Base-by-base conservation (phyloP, 2,329 filamentous ascomycete genomes). In the Tympanopsis confertula region DNA sequence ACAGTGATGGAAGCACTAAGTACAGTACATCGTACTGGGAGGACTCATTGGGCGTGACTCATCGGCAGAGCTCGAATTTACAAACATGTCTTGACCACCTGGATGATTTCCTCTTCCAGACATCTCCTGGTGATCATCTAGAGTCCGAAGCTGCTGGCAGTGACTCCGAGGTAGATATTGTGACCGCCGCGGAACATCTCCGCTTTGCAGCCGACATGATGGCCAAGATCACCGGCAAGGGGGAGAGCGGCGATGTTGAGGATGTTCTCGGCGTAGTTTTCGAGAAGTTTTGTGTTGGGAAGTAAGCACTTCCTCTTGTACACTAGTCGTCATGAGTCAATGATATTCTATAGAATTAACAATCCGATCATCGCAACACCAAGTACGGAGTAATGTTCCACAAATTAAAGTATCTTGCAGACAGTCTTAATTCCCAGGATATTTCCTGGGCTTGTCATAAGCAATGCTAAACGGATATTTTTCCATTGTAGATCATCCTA, bases 201-300 rank as follows among this genome's bases (percentile, higher is more conserved):
- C 79, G 91, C 32, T 77, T 75, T 46, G 88, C 87, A 12, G 87
- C 86, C 1, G 74, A 80, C 38, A 80, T 77, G 44, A 66, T 95
- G n/a, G 82, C 86, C 2, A 76, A 78, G 40, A 94, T 96, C 49
- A 96, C 87, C 1, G 91, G 91, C 1, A 76, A 76, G 39, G 88
- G 87, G 1, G 85, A 87, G 49, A 74, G 73, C 29, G 85, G 87
- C 2, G 89, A 96, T 57, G 86, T 96, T 13, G 89, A 98, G 55
- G 91, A 96, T 53, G 86, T 98, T 5, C 62, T 98, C 33, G 91
- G 91, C 0, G 88, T 98, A 17, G 88, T 98, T 3, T 98, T 98
- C 62, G 89, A 96, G 58, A 96, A 94, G 85, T 42, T 46, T 36
- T 43, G 42, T 38, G 40, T 43, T 29, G 44, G 40, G 19, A 43